Evolutionary conservation across 2,329 filamentous ascomycete species (phyloP).

Genomic region (Epichloe typhina): DNA sequence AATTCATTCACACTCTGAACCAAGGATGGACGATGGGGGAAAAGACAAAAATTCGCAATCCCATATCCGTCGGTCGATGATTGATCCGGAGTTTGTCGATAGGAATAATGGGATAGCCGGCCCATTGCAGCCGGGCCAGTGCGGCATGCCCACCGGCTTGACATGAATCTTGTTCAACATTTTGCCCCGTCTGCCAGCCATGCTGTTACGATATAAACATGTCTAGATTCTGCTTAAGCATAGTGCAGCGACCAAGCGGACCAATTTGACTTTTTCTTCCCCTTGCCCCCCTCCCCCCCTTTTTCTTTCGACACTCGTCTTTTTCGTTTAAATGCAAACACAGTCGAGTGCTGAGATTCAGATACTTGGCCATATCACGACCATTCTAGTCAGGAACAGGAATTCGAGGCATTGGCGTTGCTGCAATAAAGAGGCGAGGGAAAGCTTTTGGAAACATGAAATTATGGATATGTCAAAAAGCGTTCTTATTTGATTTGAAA

Average conservation of each 20-base stretch:
- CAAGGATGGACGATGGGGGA: too few species aligned
- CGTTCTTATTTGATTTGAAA: neutral
- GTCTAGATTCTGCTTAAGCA: neutral
- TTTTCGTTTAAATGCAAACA: neutral
- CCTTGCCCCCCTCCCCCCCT: fast-evolving
- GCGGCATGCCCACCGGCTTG: neutral
- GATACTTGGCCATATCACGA: neutral
- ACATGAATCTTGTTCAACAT: neutral
- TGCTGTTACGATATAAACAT: neutral
- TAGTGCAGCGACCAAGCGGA: neutral
- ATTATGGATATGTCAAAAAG: neutral
- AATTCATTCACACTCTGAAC: too few species aligned
- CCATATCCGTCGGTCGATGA: too few species aligned
- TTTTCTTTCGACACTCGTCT: neutral
- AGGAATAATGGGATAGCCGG: too few species aligned
- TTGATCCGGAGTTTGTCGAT: too few species aligned
- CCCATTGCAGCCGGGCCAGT: too few species aligned
- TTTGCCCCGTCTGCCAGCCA: neutral
- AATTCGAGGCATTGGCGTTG: neutral
- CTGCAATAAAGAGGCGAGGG: neutral
- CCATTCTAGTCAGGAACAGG: neutral
- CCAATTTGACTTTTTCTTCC: neutral
- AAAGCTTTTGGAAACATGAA: neutral
- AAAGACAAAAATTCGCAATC: too few species aligned
- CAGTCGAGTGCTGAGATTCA: neutral